These are phyloP conservation scores for Gossypium stocksii DNA, from an alignment of 345 rosid species.

Conservation along the genomic window DNA sequence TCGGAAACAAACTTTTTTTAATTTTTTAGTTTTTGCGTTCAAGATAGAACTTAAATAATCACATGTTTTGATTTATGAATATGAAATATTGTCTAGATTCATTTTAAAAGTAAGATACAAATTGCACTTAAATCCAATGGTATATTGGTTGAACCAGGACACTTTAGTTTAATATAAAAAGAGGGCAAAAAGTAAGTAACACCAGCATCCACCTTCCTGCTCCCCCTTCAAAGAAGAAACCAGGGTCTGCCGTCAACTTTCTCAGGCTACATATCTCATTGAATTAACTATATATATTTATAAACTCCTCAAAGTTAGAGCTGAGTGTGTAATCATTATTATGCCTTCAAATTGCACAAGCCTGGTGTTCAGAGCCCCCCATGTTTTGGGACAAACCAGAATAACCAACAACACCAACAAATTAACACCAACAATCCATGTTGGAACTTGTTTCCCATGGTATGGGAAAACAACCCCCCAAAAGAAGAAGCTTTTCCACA, in stretches of 20 bases:
- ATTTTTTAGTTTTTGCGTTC: too few species aligned
- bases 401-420: not conserved
- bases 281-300: not conserved
- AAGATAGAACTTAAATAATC: too few species aligned
- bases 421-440: conserved; percentile 13
- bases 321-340: not conserved
- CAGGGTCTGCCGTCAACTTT: not conserved
- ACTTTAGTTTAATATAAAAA: not conserved
- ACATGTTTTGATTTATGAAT: too few species aligned
- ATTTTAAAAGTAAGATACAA: too few species aligned
- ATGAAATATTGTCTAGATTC: too few species aligned
- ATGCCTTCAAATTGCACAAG: conserved; percentile 45
- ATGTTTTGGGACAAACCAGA: conserved; percentile 10
- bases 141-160: not conserved
- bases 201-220: not conserved
- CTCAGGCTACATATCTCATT: not conserved
- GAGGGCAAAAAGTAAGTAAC: not conserved
- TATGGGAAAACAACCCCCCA: not conserved
- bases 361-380: conserved; percentile 29
- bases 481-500: conserved; percentile 8
- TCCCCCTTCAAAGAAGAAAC: not conserved
- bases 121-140: too few species aligned
- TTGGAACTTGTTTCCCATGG: conserved; percentile 2
- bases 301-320: not conserved
- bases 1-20: too few species aligned